phyloP scores from a whole-genome alignment of 1,284 basidiomycete species.

The Flammula alnicola region DNA sequence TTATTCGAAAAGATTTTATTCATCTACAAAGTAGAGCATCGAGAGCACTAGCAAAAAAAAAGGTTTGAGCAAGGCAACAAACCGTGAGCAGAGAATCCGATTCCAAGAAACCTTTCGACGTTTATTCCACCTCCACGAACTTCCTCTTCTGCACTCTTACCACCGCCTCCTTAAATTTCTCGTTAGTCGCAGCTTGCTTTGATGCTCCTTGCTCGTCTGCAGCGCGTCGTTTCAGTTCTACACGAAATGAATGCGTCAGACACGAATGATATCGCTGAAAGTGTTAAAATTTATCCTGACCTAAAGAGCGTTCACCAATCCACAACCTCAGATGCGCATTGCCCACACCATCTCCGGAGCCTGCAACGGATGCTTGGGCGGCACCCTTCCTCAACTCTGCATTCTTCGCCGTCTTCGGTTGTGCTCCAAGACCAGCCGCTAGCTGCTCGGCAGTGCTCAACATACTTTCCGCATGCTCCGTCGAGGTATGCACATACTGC shows the following conservation, averaged over 20 bases:
- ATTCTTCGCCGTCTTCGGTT: conserved; percentile 21
- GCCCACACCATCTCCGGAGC: conserved; percentile 43
- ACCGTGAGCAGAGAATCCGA: too few species aligned
- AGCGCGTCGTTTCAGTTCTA: conserved; percentile 58
- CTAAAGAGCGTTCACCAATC: conserved; percentile 71
- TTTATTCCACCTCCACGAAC: conserved; percentile 6
- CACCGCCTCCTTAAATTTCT: conserved; percentile 35
- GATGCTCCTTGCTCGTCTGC: conserved; percentile 49
- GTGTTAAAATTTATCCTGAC: conserved; percentile 42
- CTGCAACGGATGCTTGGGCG: conserved; percentile 8
- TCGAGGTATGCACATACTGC: conserved; percentile 72
- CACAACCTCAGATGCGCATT: conserved; percentile 70
- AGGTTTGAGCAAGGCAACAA: too few species aligned
- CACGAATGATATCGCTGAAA: conserved; percentile 1
- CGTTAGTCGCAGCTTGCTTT: conserved; percentile 43
- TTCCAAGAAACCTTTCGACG: background rate
- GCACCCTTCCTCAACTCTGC: background rate
- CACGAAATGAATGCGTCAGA: conserved; percentile 9
- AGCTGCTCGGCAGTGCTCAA: conserved; percentile 68
- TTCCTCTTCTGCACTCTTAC: conserved; percentile 27
- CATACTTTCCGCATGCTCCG: conserved; percentile 67
- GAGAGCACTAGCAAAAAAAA: background rate
- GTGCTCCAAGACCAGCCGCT: conserved; percentile 70
- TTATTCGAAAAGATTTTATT: too few species aligned
- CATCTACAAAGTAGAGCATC: background rate